These are phyloP conservation scores for Sarcodon sp. DNA, from an alignment of 768 basidiomycete genomes.

Conservation along the genomic window DNA sequence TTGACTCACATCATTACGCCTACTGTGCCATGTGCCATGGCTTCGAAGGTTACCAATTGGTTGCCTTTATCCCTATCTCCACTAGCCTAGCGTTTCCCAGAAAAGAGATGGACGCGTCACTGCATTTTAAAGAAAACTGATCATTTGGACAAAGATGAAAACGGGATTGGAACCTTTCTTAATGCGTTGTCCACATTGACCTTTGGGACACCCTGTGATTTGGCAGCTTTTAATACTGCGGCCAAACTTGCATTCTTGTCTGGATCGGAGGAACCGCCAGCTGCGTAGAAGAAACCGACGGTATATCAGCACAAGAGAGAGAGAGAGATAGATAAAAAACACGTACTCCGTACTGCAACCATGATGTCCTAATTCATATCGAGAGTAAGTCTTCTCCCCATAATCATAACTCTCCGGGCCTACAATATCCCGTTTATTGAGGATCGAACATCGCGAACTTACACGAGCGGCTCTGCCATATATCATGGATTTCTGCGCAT, in stretches of 20 bases:
- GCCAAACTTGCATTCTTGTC: slow-evolving; percentile 40
- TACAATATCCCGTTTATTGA: neutral
- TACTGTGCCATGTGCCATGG: slow-evolving; percentile 41
- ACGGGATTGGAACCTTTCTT: slow-evolving; percentile 22
- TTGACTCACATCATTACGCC: slow-evolving; percentile 49
- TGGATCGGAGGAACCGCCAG: slow-evolving; percentile 43
- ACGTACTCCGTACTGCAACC: slow-evolving; percentile 45
- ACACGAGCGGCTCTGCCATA: slow-evolving; percentile 46
- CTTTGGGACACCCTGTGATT: slow-evolving; percentile 47
- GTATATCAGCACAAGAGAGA: neutral
- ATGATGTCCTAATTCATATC: slow-evolving; percentile 39
- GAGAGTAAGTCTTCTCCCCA: slow-evolving; percentile 2
- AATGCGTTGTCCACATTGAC: slow-evolving; percentile 57
- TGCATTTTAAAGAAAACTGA: too few species aligned
- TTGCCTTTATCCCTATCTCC: slow-evolving; percentile 37
- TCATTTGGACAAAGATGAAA: neutral
- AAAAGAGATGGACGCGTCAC: neutral
- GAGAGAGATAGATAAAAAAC: neutral
- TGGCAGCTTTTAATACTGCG: slow-evolving; percentile 39
- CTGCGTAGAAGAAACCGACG: slow-evolving; percentile 17
- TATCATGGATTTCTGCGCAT: slow-evolving; percentile 43
- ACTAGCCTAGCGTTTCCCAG: slow-evolving; percentile 22
- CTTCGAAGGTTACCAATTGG: slow-evolving; percentile 43
- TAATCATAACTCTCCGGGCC: neutral
- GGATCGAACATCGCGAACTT: too few species aligned